Base-by-base conservation (phyloP, 495 filamentous ascomycete species). In the Geoglossum glabrum region DNA sequence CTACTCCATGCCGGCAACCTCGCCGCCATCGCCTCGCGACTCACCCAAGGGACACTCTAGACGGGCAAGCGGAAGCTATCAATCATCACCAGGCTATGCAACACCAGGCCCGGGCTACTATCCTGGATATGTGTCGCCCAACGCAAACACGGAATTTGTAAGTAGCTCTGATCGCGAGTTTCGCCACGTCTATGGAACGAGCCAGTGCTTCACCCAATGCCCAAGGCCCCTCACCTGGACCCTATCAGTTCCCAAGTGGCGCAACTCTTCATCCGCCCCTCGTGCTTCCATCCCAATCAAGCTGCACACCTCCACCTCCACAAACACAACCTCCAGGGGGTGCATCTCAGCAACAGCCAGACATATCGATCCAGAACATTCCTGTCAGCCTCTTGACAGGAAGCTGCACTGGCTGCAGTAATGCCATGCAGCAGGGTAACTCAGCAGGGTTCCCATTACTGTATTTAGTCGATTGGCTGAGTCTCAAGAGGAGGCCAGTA, bases 301-400 rank as follows among this genome's bases (percentile, higher is more conserved):
- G 66, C 36, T 66, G 66, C 54, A 72, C 71, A 26, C 69, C 73
- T 45, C 69, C 72, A 13, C 70, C 47, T 28, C 47, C 57, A 30
- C 57, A 7, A 47, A 11, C 59, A 3, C 73, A 8, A 68, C 67
- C 9, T 70, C 68, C 7, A 72, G 26, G 15, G 15, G 30, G 40
- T 7, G n/a, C 36, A 2, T 9, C 21, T 17, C 43, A 26, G 21
- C 36, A 15, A 47, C 69, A 76, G 21, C 69, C 69, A 36, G 74
- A 72, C 11, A 68, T 79, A 64, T 76, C 76, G 58, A 74, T 79
- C 46, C 72, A 74, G 40, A 74, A 77, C 57, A 74, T 79, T 67
- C 65, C n/a, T n/a, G n/a, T n/a, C n/a, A n/a, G n/a, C n/a, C n/a
- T n/a, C n/a, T n/a, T n/a, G n/a, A n/a, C n/a, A n/a, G n/a, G n/a